Conservation (phyloP, 345 rosid species). For the Hibiscus mutabilis region DNA sequence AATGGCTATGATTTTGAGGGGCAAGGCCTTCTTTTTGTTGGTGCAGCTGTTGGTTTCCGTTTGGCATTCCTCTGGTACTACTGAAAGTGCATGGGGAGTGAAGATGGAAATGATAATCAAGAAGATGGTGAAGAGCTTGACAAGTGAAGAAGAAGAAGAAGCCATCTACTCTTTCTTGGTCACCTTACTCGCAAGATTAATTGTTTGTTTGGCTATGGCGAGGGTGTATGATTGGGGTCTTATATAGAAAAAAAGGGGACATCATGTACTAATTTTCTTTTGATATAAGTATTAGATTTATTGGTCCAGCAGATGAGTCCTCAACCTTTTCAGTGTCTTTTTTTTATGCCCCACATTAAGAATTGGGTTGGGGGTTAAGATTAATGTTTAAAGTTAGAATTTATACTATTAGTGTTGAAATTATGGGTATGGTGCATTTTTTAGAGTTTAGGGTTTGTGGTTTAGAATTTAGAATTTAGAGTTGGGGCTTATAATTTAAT, state of each 20-base stretch:
- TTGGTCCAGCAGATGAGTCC: no score
- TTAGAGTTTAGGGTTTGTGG: no score
- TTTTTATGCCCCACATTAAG: no score
- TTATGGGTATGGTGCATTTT: no score
- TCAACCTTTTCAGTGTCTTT: no score
- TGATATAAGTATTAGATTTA: no score
- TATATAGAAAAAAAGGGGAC: neutral
- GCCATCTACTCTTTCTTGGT: slow-evolving; percentile 5
- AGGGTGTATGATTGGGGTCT: neutral
- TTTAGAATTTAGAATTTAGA: no score
- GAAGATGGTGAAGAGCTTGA: slow-evolving; percentile 10
- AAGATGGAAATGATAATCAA: slow-evolving; percentile 18
- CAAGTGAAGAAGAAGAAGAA: slow-evolving; percentile 8
- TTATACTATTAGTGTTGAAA: no score
- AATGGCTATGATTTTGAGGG: slow-evolving; percentile 11
- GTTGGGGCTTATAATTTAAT: no score
- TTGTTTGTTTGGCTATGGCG: neutral
- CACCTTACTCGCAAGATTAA: neutral
- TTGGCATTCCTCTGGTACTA: neutral
- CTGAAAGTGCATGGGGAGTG: slow-evolving; percentile 3
- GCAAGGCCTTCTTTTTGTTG: slow-evolving; percentile 9
- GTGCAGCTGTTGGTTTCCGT: neutral
- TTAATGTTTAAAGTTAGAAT: no score
- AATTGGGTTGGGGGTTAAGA: no score
- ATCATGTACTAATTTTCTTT: neutral